Conservation (phyloP, 2,329 filamentous ascomycete species). For the Cladosporium phlei region DNA sequence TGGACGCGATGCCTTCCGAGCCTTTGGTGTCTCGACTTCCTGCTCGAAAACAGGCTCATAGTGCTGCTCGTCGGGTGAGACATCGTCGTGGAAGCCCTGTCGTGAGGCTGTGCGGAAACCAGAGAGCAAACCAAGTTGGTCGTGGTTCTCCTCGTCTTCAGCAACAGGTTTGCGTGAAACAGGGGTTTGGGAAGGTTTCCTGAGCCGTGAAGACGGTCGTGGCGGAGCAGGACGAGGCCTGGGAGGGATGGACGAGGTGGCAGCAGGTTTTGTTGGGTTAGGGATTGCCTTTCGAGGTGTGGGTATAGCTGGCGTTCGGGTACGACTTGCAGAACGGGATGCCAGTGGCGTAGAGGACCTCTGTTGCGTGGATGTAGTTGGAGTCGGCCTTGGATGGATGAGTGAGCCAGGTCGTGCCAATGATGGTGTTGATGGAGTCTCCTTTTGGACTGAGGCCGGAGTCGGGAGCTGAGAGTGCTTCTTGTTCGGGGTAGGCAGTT, state of each 20-base stretch:
- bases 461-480: constrained; percentile 13
- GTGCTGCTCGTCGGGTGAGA: constrained; percentile 4
- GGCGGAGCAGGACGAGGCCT: constrained; percentile 6
- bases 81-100: constrained; percentile 26
- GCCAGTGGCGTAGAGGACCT: constrained; percentile 13
- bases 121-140: constrained; percentile 40
- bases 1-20: constrained; percentile 39
- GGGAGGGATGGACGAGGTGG: constrained; percentile 1
- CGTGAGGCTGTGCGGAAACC: constrained; percentile 40
- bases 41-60: constrained; percentile 7
- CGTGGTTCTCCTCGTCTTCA: constrained; percentile 32
- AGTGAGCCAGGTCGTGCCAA: constrained; percentile 9
- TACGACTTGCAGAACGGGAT: constrained; percentile 5
- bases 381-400: constrained; percentile 11
- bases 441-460: background rate
- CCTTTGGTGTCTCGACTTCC: constrained; percentile 4
- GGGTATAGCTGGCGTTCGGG: constrained; percentile 5
- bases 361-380: too few relatives aligned
- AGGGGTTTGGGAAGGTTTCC: constrained; percentile 9
- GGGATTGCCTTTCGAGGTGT: constrained; percentile 14
- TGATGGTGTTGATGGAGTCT: background rate
- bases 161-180: background rate
- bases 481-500: constrained; percentile 19
- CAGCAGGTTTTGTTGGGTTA: constrained; percentile 13
- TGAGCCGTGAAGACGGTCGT: constrained; percentile 3